Conservation (phyloP, 78 protist genomes). For the Trichosphaerium sp. region DNA sequence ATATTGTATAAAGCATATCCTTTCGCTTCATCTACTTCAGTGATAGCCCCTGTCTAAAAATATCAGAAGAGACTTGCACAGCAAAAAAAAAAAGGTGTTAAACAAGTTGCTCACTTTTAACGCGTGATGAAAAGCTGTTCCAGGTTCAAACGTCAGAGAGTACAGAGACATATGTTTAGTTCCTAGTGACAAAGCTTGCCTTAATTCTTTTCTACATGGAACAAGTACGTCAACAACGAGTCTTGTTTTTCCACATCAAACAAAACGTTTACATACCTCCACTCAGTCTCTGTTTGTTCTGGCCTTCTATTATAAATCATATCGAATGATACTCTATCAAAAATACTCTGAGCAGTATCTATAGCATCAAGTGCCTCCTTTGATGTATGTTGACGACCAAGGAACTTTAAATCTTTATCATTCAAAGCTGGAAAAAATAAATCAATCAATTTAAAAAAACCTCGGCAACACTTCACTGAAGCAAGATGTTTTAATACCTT, state of each 20-base stretch:
- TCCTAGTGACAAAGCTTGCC: not conserved
- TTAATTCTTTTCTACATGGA: slow-evolving; percentile 12
- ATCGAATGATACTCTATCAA: slow-evolving; percentile 27
- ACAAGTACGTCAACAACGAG: too few species aligned
- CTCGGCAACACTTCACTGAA: too few species aligned
- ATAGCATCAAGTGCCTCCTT: slow-evolving; percentile 10
- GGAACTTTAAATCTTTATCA: slow-evolving; percentile 5
- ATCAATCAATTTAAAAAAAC: not conserved
- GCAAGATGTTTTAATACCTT: too few species aligned
- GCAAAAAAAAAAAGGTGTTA: too few species aligned
- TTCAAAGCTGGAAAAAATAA: not conserved
- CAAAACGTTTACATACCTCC: too few species aligned
- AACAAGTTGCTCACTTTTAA: not conserved
- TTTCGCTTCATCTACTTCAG: slow-evolving; percentile 3
- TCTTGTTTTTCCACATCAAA: too few species aligned
- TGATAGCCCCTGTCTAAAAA: too few species aligned
- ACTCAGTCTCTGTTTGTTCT: slow-evolving; percentile 1
- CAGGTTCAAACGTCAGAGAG: slow-evolving; percentile 27
- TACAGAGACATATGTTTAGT: slow-evolving; percentile 16
- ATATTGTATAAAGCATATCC: slow-evolving; percentile 5
- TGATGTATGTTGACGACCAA: slow-evolving; percentile 25
- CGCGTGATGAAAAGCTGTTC: slow-evolving; percentile 21
- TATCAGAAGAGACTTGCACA: too few species aligned
- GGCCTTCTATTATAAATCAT: slow-evolving; percentile 24
- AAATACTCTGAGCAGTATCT: not conserved